Evolutionary conservation across 768 basidiomycete species (phyloP), one percentile per base, ranked within the genome.

Genomic region (Tricholoma bakamatsutake): DNA sequence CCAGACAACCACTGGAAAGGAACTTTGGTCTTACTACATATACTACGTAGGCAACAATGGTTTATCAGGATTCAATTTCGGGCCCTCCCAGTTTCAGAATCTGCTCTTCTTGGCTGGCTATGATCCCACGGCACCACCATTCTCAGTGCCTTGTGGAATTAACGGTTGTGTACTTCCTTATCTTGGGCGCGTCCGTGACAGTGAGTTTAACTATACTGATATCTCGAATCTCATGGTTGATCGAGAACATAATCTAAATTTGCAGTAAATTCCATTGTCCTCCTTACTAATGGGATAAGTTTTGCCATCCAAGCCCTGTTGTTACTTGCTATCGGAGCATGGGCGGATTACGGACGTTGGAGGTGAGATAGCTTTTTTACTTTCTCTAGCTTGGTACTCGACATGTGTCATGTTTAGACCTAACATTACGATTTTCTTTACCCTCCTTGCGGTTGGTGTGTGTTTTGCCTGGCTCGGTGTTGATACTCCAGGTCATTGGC

Each of bases 261-360:
- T 9, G 21, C 61, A 88, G 85, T 88, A 54, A 90, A 88, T 62
- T 86, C 88, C 2, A 87, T 90, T 58, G 85, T 90, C 4, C 76
- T 90, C 24, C 74, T 89, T 54, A 89, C 87, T 7, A 90, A 90
- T 61, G 88, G 89, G 3, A 82, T 91, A 43, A 85, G 84, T 57
- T 90, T 90, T 62, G 87, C 86, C 0, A 76, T 90, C 27, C 88
- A 91, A 68, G 86, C 87, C 0, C 79, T 77, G 13, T 62, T 90
- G 13, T 70, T 91, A 39, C 68, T 90, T 21, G 61, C 78, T 11
- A 80, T 90, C 28, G 88, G 88, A 4, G 85, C 87, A 3, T 90
- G 88, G 84, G 87, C 88, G 0, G 88, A 90, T 66, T 91, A 90
- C 66, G 88, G 89, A n/a, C 70, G 72, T 13, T 89, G 87, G 88